These are phyloP conservation scores for Hypoxylon fragiforme DNA, from an alignment of 495 filamentous ascomycete species.

Conservation along the genomic window DNA sequence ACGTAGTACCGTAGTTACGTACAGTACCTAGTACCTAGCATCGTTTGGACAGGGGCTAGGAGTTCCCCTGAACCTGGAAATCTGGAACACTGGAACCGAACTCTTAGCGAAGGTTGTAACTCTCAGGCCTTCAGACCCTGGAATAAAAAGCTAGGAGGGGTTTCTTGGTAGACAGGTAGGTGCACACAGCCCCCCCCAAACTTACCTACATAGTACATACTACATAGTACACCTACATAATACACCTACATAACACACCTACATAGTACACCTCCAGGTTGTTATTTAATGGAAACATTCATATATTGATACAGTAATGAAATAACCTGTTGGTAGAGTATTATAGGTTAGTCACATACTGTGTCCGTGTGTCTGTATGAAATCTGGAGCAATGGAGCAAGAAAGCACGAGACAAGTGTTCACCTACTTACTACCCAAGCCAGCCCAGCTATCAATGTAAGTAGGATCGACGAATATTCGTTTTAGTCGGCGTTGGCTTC, in stretches of 20 bases:
- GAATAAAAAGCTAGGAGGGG: constrained; percentile 1
- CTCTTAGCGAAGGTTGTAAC: constrained; percentile 36
- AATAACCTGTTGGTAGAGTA: constrained; percentile 4
- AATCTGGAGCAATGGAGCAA: too few relatives aligned
- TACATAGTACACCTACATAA: too few relatives aligned
- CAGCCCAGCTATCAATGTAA: too few relatives aligned
- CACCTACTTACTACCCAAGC: background rate
- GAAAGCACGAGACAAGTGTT: constrained; percentile 6
- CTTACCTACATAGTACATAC: too few relatives aligned
- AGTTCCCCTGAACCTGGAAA: constrained; percentile 39
- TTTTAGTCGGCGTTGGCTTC: constrained; percentile 6
- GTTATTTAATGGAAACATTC: constrained; percentile 22
- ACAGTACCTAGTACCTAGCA: constrained; percentile 10
- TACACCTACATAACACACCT: too few relatives aligned
- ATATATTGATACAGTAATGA: constrained; percentile 30
- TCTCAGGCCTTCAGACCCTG: constrained; percentile 27
- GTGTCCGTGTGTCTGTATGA: too few relatives aligned
- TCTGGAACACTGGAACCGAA: constrained; percentile 33
- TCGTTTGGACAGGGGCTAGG: constrained; percentile 10
- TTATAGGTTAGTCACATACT: too few relatives aligned
- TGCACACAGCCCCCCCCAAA: too few relatives aligned
- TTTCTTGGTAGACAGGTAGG: background rate
- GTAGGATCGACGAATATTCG: constrained; percentile 7
- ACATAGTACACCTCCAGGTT: constrained; percentile 3
- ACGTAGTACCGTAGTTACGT: constrained; percentile 27